Evolutionary conservation across 148 eudicot species (phyloP).

Genomic region (Rhododendron williamsianum): DNA sequence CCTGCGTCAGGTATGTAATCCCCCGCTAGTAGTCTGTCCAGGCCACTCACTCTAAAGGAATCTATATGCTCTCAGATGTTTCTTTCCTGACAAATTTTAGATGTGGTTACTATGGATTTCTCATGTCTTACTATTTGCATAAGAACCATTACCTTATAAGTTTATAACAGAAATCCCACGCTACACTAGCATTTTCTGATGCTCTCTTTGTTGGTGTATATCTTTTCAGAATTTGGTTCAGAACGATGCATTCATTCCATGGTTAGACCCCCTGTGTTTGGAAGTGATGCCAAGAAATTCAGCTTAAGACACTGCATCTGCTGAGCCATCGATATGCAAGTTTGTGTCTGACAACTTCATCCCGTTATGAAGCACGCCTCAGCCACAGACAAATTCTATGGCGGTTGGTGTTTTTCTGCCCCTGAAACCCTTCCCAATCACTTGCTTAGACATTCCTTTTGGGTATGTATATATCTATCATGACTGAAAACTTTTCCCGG

Average conservation of each 20-base stretch:
- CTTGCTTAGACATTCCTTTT: not conserved
- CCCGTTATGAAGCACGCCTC: not conserved
- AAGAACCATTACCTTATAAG: not conserved
- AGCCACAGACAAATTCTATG: not conserved
- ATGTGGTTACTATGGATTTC: not conserved
- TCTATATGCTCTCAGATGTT: not conserved
- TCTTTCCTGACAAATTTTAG: not conserved
- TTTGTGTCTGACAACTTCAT: not conserved
- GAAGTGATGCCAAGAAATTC: not conserved
- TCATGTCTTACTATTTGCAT: not conserved
- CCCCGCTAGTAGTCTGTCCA: not conserved
- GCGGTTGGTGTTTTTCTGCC: not conserved
- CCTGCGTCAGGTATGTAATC: not conserved
- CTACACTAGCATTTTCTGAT: slow-evolving; percentile 4
- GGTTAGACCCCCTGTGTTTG: not conserved
- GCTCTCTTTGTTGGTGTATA: not conserved
- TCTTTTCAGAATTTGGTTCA: slow-evolving; percentile 6
- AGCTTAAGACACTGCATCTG: not conserved
- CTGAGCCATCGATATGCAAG: not conserved
- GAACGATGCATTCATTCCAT: slow-evolving; percentile 3
- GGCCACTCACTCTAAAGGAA: not conserved
- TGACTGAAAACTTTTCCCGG: not conserved
- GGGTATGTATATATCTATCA: not conserved
- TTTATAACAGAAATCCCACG: not conserved
- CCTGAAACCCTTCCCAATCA: not conserved